These are phyloP conservation scores for Botrytis medusae DNA, from an alignment of 2,329 filamentous ascomycete genomes.

Conservation along the genomic window DNA sequence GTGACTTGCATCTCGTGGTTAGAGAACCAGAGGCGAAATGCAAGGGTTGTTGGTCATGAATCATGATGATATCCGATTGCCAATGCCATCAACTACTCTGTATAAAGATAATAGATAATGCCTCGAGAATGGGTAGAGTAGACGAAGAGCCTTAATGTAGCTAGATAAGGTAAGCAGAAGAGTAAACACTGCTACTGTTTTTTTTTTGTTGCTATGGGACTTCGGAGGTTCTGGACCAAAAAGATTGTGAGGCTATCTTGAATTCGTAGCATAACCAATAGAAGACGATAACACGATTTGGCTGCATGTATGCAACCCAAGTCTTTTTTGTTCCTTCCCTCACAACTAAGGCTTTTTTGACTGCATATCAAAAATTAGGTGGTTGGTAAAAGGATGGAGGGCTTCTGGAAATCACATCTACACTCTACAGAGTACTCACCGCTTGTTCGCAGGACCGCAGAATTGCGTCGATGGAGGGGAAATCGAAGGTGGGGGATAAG, in stretches of 20 bases:
- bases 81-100: neutral
- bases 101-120: neutral
- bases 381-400: conserved; percentile 3
- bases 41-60: conserved; percentile 23
- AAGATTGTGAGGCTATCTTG: conserved; percentile 20
- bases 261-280: conserved; percentile 7
- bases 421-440: conserved; percentile 8
- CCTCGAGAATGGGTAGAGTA: neutral
- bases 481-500: conserved; percentile 15
- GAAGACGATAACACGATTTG: neutral
- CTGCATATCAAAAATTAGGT: neutral
- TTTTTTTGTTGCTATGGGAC: neutral
- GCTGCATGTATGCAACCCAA: conserved; percentile 16
- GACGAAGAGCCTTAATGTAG: neutral
- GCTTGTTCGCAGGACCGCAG: conserved; percentile 20
- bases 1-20: conserved; percentile 32
- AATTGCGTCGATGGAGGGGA: neutral
- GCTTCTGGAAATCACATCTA: conserved; percentile 9
- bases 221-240: neutral
- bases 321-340: neutral
- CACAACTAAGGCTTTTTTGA: neutral
- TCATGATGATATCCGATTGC: conserved; percentile 8
- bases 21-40: conserved; percentile 24
- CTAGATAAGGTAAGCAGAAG: neutral
- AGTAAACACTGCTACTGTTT: neutral